These are phyloP conservation scores for Candida sithepensis DNA, from an alignment of 805 yeast species.

Conservation along the genomic window DNA sequence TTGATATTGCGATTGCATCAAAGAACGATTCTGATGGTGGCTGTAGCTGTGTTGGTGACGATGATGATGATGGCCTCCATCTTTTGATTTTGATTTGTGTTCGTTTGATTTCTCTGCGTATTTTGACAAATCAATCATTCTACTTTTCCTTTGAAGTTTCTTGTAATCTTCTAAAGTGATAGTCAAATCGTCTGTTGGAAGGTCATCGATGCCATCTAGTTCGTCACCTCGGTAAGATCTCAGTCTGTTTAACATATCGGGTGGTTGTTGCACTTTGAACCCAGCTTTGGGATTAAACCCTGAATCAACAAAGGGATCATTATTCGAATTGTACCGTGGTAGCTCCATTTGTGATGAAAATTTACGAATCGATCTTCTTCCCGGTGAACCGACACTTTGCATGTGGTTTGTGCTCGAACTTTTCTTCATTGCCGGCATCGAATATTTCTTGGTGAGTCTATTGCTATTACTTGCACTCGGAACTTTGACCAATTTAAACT, in stretches of 20 bases:
- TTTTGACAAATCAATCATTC: constrained; percentile 25
- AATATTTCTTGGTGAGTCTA: constrained; percentile 18
- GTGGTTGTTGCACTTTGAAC: background rate
- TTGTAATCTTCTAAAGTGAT: constrained; percentile 26
- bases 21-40: no score
- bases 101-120: constrained; percentile 20
- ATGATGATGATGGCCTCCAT: constrained; percentile 1
- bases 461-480: constrained; percentile 2
- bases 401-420: constrained; percentile 7
- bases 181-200: constrained; percentile 25
- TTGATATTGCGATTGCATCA: constrained; percentile 4
- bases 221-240: constrained; percentile 12
- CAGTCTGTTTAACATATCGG: background rate
- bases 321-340: constrained; percentile 11
- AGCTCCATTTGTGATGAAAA: constrained; percentile 29
- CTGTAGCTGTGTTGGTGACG: constrained; percentile 9
- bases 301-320: constrained; percentile 6
- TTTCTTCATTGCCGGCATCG: constrained; percentile 24
- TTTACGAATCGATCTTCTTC: constrained; percentile 21
- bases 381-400: constrained; percentile 13
- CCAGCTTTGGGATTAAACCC: background rate
- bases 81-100: background rate
- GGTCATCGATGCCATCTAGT: constrained; percentile 24
- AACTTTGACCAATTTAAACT: constrained; percentile 14
- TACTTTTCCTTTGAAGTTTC: constrained; percentile 20